Evolutionary conservation across 1,139 yeast genomes (phyloP), one percentile per base, ranked within the genome.

Genomic region (Blastobotrys buckinghamii): DNA sequence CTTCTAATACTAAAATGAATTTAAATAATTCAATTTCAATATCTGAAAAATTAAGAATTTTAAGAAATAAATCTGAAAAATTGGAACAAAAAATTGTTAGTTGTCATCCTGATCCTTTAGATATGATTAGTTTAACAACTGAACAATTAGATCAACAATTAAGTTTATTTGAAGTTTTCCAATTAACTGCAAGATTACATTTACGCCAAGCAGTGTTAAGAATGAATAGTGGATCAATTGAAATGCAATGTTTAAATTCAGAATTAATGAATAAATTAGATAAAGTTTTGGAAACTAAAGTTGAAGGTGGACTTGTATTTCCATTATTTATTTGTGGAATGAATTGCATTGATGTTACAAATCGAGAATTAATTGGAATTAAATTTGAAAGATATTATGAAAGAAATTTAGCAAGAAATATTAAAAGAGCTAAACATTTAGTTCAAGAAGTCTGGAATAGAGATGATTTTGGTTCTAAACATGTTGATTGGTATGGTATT

Each of bases 261-360:
- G 81, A 81, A 53, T 68, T 84, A 48, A 63, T 76, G 32, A 73
- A 76, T 50, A 74, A 84, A 50, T 65, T 85, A 32, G 88, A 83
- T 58, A 72, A 79, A 4, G 73, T 85, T 2, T 63, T 86, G 39
- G 86, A 79, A 2, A 74, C 90, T 0, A 75, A 79, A 1, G 84
- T 84, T 33, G 90, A 84, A 59, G 82, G 87, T 6, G 78, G 84
- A 2, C 65, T 84, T 17, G 83, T 84, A 40, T 84, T 85, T 64
- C 95, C 95, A 0, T 66, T 84, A 54, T 86, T 86, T 60, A 79
- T 85, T 32, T 83, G 89, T 0, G 92, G 94, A 1, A 76, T 85
- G 57, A 82, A 81, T 61, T 77, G 85, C 58, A 76, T 79, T 8
- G 68, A 75, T 1, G 65, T 67, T 4, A 66, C 59, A 34, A 63